A percentile compares a stretch with the other conserved stretches of the same genome.
Conservation (phyloP, 1,284 basidiomycete species). For the Trichosporon inkin region DNA sequence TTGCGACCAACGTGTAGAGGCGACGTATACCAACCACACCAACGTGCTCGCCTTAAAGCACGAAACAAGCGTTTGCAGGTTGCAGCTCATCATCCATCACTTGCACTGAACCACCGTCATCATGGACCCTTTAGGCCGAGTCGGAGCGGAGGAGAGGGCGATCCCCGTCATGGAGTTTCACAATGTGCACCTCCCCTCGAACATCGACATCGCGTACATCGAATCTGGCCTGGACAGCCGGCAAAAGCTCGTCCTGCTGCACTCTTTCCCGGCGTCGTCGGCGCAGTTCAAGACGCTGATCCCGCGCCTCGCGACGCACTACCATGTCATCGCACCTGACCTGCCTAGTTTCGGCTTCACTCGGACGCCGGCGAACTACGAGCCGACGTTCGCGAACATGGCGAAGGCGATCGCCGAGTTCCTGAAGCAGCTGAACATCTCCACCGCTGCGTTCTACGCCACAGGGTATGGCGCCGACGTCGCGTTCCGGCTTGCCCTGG, state of each 20-base stretch:
- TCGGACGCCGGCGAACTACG: slow-evolving; percentile 47
- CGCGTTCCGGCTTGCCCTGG: slow-evolving; percentile 51
- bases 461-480: slow-evolving; percentile 57
- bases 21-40: too few relatives aligned
- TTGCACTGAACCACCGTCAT: background rate
- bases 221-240: slow-evolving; percentile 44
- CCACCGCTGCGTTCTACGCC: slow-evolving; percentile 53
- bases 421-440: slow-evolving; percentile 50
- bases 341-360: slow-evolving; percentile 57
- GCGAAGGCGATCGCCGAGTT: slow-evolving; percentile 51
- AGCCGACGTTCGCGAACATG: slow-evolving; percentile 53
- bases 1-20: too few relatives aligned
- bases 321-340: slow-evolving; percentile 56
- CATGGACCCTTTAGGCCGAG: background rate
- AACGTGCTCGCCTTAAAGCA: too few relatives aligned
- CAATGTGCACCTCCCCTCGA: background rate
- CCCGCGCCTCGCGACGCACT: slow-evolving; percentile 50
- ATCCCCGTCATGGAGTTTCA: background rate
- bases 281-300: slow-evolving; percentile 56
- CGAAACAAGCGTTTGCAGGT: too few relatives aligned
- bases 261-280: slow-evolving; percentile 56
- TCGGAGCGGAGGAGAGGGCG: background rate
- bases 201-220: slow-evolving; percentile 51
- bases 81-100: background rate
- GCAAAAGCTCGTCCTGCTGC: slow-evolving; percentile 53